Evolutionary conservation across 805 yeast genomes (phyloP), one percentile per base, ranked within the genome.

Genomic region (Kuraishia capsulata): DNA sequence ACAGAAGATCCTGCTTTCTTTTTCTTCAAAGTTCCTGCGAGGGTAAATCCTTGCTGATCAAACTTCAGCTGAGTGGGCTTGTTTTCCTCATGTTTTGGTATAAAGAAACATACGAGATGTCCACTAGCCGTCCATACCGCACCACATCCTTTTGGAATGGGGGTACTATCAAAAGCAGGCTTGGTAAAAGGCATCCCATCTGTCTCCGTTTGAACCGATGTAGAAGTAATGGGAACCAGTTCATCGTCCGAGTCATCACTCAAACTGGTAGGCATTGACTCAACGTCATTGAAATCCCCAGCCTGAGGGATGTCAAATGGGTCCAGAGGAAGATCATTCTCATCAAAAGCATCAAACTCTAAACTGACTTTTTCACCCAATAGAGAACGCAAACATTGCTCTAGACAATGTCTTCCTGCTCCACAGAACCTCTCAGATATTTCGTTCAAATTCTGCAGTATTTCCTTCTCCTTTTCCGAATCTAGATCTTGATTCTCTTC

Each of bases 121-220:
- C 96, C 96, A 3, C 75, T 71, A 10, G 76, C 70, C 0, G 94
- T 69, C 96, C 96, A 89, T 1, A 76, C 65, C 0, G 95, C 96
- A 8, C 96, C 96, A 62, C 96, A 89, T 8, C 88, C 92, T 52
- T 85, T 88, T 0, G 97, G 96, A 11, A 89, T 71, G 0, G 97
- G 97, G 0, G 95, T 85, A 30, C 86, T 79, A 52, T 86, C 95
- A 50, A 78, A 72, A 3, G 66, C 50, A 1, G 64, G 61, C 23
- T 50, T 52, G 17, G 49, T 34, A 11, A 32, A 19, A 14, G 26
- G 33, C n/a, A 46, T 38, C 8, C 37, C 45, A 2, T 25, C 19
- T 18, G 37, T 21, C 4, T 17, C 29, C 3, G 9, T 18, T 9
- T 26, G 14, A 21, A 23, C 30, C 20, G 23, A 30, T 16, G 14